Evolutionary conservation across 768 basidiomycete species (phyloP).

Genomic region (Xerocomellus dryophilus): DNA sequence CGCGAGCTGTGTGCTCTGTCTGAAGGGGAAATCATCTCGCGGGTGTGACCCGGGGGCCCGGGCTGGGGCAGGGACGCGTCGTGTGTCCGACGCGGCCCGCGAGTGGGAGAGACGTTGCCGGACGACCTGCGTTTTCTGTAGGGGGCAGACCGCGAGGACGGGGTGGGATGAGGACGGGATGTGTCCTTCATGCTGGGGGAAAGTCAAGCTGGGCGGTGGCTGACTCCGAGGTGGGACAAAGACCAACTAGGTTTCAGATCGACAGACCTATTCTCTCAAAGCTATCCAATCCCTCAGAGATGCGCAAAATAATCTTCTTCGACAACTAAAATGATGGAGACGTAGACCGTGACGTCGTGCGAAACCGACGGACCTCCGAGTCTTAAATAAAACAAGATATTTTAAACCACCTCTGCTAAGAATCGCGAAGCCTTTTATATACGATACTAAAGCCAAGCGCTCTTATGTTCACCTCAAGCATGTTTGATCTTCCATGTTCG

Average conservation of each 20-base stretch:
- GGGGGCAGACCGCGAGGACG: constrained; percentile 10
- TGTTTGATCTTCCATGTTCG: too few species aligned
- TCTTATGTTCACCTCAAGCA: too few species aligned
- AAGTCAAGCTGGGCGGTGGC: constrained; percentile 15
- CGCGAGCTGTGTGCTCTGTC: constrained; percentile 8
- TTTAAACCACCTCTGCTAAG: too few species aligned
- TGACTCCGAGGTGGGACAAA: constrained; percentile 11
- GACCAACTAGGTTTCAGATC: constrained; percentile 4
- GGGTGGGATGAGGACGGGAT: constrained; percentile 13
- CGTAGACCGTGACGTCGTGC: too few species aligned
- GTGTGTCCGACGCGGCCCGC: constrained; percentile 10
- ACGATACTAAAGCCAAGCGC: too few species aligned
- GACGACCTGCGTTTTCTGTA: constrained; percentile 20
- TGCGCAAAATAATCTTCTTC: background rate
- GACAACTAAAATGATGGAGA: background rate
- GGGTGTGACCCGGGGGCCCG: background rate
- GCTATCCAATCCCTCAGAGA: constrained; percentile 5
- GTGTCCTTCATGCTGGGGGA: constrained; percentile 25
- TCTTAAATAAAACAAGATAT: too few species aligned
- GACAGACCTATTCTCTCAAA: background rate
- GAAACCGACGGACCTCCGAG: too few species aligned
- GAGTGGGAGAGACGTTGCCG: constrained; percentile 4
- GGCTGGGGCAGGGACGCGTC: constrained; percentile 9
- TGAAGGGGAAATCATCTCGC: background rate
- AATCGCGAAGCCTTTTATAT: too few species aligned